Percentiles rank a stretch among this genome's conserved stretches.
Conservation (phyloP, 1,139 yeast genomes). For the Yamadazyma kanchanaburiensis region DNA sequence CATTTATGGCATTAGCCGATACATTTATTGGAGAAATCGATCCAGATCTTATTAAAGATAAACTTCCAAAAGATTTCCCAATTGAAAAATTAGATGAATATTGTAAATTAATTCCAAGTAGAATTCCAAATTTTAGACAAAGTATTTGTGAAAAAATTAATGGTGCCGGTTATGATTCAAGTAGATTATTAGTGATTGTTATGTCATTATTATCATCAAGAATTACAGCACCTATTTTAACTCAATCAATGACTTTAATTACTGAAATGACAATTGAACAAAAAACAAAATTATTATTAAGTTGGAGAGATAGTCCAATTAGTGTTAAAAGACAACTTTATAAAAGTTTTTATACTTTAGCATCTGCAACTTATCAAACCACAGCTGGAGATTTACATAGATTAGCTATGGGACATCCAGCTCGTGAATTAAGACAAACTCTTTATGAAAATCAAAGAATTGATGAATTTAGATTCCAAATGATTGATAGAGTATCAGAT, state of each 20-base stretch:
- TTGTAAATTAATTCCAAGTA: conserved; percentile 28
- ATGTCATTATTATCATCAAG: conserved; percentile 28
- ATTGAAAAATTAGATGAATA: conserved; percentile 31
- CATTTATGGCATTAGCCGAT: conserved; percentile 27
- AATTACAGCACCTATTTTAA: conserved; percentile 33
- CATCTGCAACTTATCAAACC: conserved; percentile 20
- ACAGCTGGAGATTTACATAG: conserved; percentile 32
- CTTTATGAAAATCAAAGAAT: conserved; percentile 25
- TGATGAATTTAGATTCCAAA: conserved; percentile 27
- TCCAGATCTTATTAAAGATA: conserved; percentile 26
- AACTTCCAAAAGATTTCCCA: conserved; percentile 25
- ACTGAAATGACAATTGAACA: conserved; percentile 35
- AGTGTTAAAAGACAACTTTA: conserved; percentile 27
- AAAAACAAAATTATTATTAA: conserved; percentile 23
- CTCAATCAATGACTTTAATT: conserved; percentile 31
- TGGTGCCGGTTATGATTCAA: conserved; percentile 15
- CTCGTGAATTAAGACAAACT: conserved; percentile 24
- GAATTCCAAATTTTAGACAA: conserved; percentile 24
- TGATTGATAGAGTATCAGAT: conserved; percentile 32
- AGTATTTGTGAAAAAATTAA: conserved; percentile 16
- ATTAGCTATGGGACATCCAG: conserved; percentile 35
- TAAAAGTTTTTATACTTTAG: conserved; percentile 20
- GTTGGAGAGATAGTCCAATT: conserved; percentile 41
- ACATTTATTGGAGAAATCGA: conserved; percentile 34
- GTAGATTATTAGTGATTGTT: conserved; percentile 21